These are phyloP conservation scores for Aquanectria penicillioides DNA, from an alignment of 2,329 filamentous ascomycete species.

Conservation along the genomic window DNA sequence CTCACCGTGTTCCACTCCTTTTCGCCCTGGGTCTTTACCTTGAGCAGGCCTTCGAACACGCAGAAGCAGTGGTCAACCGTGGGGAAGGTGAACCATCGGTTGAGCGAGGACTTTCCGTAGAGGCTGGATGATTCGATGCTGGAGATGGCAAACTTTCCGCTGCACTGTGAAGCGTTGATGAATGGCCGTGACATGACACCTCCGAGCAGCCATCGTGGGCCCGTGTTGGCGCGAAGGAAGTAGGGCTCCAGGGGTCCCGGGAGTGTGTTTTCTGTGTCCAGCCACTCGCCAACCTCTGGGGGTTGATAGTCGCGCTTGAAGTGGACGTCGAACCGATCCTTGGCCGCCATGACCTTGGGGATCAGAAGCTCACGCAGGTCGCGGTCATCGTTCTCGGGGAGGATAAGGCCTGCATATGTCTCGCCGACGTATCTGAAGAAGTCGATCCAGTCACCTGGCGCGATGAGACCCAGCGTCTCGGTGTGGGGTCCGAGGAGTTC, in stretches of 20 bases:
- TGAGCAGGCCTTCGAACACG: constrained; percentile 57
- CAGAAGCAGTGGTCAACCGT: constrained; percentile 63
- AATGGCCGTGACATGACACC: constrained; percentile 60
- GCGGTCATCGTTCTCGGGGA: constrained; percentile 62
- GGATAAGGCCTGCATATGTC: constrained; percentile 58
- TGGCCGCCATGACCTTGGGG: constrained; percentile 65
- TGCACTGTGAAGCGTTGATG: constrained; percentile 57
- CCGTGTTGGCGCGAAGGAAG: constrained; percentile 61
- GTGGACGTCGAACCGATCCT: constrained; percentile 65
- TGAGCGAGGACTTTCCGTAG: constrained; percentile 49
- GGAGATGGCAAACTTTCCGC: constrained; percentile 62
- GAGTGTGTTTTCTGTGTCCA: constrained; percentile 51
- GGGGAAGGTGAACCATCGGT: constrained; percentile 53
- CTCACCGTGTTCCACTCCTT: constrained; percentile 33
- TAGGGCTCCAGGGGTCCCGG: constrained; percentile 55
- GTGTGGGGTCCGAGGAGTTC: constrained; percentile 64
- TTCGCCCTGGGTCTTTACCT: constrained; percentile 48
- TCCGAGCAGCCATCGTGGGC: constrained; percentile 56
- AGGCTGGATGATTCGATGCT: constrained; percentile 58
- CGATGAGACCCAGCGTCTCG: constrained; percentile 64
- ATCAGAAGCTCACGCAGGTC: constrained; percentile 61
- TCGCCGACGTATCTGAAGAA: constrained; percentile 69
- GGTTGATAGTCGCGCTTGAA: constrained; percentile 59
- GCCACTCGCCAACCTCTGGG: constrained; percentile 56
- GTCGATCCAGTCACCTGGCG: constrained; percentile 68